Percentiles rank a stretch among this genome's conserved stretches.
phyloP scores from a whole-genome alignment of 805 yeast genomes.

The Candida boidinii region DNA sequence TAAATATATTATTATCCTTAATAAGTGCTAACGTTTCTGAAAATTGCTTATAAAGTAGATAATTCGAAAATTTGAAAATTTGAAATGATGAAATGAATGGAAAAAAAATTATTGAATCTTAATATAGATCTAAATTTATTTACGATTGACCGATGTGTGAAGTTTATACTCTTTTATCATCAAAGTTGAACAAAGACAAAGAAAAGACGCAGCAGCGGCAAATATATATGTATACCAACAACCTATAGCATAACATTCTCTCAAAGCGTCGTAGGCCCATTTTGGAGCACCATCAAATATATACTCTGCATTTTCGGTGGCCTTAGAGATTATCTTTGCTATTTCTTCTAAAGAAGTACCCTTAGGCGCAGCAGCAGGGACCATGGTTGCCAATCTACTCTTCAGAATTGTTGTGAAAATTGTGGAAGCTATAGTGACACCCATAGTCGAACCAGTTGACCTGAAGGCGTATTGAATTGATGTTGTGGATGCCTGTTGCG shows the following conservation, averaged over 20 bases:
- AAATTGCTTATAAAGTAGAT: no score
- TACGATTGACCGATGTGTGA: conserved; percentile 42
- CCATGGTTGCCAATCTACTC: conserved; percentile 17
- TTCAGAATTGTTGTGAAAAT: conserved; percentile 43
- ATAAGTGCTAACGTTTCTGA: no score
- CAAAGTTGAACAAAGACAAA: conserved; percentile 32
- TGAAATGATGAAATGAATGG: no score
- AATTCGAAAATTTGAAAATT: no score
- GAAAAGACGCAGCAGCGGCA: conserved; percentile 26
- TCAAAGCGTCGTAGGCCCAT: conserved; percentile 36
- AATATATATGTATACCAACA: conserved; percentile 48
- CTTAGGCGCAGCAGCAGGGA: conserved; percentile 24
- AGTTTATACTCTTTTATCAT: conserved; percentile 51
- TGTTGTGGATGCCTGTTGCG: conserved; percentile 59
- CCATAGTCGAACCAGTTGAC: conserved; percentile 58
- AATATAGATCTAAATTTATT: no score
- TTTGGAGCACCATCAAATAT: conserved; percentile 41
- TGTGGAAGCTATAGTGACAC: conserved; percentile 57
- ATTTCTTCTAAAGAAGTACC: conserved; percentile 31
- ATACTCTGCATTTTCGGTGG: conserved; percentile 50
- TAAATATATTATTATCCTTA: no score
- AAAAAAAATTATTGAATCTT: no score
- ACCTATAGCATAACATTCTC: conserved; percentile 42
- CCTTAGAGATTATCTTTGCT: conserved; percentile 36
- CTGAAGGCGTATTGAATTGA: conserved; percentile 60